phyloP scores from a whole-genome alignment of 1,284 basidiomycete genomes.

The Boletus mariae region DNA sequence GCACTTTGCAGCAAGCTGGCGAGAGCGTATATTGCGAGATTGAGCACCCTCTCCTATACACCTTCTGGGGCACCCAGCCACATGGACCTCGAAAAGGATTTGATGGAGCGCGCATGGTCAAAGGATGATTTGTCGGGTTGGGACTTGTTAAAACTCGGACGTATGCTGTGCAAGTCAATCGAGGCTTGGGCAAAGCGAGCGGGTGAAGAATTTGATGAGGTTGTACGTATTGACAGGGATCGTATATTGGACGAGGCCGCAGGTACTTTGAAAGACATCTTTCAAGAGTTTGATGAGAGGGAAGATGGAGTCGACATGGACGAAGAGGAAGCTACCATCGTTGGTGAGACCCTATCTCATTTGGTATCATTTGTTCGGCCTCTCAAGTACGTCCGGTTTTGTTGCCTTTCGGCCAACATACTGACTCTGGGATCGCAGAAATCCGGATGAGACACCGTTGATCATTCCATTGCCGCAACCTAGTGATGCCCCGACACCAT shows the following conservation, averaged over 20 bases:
- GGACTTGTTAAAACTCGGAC: conserved; percentile 59
- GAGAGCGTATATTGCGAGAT: conserved; percentile 55
- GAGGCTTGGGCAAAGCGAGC: conserved; percentile 52
- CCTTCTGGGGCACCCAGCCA: conserved; percentile 56
- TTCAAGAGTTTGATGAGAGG: conserved; percentile 65
- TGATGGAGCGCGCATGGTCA: conserved; percentile 70
- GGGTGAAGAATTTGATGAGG: conserved; percentile 21
- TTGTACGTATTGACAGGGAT: conserved; percentile 39
- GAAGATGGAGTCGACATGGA: conserved; percentile 59
- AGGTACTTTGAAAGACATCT: conserved; percentile 63
- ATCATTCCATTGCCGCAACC: conserved; percentile 53
- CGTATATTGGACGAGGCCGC: conserved; percentile 64
- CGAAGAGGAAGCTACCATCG: conserved; percentile 59
- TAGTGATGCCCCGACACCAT: conserved; percentile 48
- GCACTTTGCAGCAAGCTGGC: conserved; percentile 60
- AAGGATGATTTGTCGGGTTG: conserved; percentile 59
- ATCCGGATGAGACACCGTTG: conserved; percentile 47
- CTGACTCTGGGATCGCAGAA: conserved; percentile 37
- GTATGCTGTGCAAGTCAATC: conserved; percentile 48
- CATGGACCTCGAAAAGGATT: conserved; percentile 53
- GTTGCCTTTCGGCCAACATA: background rate
- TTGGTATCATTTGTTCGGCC: conserved; percentile 53
- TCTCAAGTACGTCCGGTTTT: conserved; percentile 44
- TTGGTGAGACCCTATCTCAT: conserved; percentile 57
- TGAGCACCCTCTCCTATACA: conserved; percentile 51